A percentile compares a stretch with the other conserved stretches of the same genome.
phyloP scores from a whole-genome alignment of 2,329 filamentous ascomycete genomes.

The Cladophialophora carrionii region DNA sequence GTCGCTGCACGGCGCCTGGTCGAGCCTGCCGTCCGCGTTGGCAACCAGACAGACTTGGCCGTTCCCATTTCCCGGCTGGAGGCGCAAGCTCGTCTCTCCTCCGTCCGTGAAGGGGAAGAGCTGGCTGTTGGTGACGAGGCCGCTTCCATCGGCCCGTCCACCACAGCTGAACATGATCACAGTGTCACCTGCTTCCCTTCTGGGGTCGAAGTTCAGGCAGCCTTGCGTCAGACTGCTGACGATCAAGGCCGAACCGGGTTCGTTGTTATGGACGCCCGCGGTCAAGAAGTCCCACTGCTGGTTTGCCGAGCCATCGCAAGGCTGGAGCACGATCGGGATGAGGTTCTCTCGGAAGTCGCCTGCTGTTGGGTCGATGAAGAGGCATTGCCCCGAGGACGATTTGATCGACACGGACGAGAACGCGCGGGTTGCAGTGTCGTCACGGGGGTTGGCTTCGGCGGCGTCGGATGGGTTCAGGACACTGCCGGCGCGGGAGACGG shows the following conservation, averaged over 20 bases:
- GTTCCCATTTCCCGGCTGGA: slow-evolving; percentile 25
- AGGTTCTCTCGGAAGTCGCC: slow-evolving; percentile 30
- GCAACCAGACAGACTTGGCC: slow-evolving; percentile 18
- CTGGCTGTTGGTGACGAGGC: slow-evolving; percentile 25
- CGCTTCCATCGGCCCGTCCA: slow-evolving; percentile 26
- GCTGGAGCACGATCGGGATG: slow-evolving; percentile 25
- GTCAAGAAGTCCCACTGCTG: slow-evolving; percentile 27
- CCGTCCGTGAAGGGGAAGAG: slow-evolving; percentile 21
- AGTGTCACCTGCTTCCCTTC: slow-evolving; percentile 25
- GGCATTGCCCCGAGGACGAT: slow-evolving; percentile 23
- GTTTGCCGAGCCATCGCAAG: slow-evolving; percentile 20
- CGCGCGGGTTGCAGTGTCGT: slow-evolving; percentile 24
- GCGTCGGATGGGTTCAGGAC: slow-evolving; percentile 26
- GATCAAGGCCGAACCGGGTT: slow-evolving; percentile 23
- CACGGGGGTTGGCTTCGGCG: slow-evolving; percentile 26
- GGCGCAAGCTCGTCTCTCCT: slow-evolving; percentile 22
- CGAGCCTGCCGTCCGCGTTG: slow-evolving; percentile 23
- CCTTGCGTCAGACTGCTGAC: slow-evolving; percentile 28
- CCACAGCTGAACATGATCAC: slow-evolving; percentile 30
- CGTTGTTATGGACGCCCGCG: slow-evolving; percentile 23
- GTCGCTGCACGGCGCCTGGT: slow-evolving; percentile 25
- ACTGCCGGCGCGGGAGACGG: slow-evolving; percentile 25
- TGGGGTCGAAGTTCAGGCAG: slow-evolving; percentile 27
- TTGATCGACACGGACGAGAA: slow-evolving; percentile 25
- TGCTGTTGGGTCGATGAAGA: slow-evolving; percentile 26